These are phyloP conservation scores for Vitis hybrid DNA, from an alignment of 177 flowering plant genomes.

Conservation along the genomic window DNA sequence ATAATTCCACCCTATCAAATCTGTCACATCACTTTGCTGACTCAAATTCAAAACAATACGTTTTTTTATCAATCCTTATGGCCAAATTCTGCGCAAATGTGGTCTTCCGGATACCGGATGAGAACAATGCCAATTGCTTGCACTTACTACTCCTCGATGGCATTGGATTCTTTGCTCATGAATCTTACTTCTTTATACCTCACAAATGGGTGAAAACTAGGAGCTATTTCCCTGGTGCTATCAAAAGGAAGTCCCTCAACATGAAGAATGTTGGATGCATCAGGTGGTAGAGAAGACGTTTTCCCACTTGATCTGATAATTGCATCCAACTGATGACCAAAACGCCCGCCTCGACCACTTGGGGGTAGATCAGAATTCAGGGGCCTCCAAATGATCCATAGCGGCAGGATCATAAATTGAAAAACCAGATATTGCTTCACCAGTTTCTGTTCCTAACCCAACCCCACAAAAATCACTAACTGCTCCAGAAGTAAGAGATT, in stretches of 20 bases:
- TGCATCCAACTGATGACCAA: constrained; percentile 33
- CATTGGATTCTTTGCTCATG: constrained; percentile 55
- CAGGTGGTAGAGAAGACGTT: constrained; percentile 61
- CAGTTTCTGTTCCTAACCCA: constrained; percentile 38
- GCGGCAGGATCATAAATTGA: constrained; percentile 32
- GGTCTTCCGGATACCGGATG: no score
- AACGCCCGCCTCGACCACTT: constrained; percentile 42
- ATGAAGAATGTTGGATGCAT: constrained; percentile 65
- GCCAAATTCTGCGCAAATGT: no score
- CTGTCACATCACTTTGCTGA: no score
- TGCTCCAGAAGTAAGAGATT: constrained; percentile 47
- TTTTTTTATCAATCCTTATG: no score
- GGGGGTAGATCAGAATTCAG: constrained; percentile 13
- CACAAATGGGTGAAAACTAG: constrained; percentile 69
- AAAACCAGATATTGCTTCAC: constrained; percentile 38
- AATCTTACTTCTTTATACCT: constrained; percentile 69
- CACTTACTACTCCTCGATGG: no score
- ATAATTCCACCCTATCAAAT: no score
- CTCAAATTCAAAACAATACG: no score
- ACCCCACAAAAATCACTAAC: constrained; percentile 29
- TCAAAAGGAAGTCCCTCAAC: constrained; percentile 69
- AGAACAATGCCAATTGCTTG: no score
- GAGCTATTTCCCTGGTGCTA: constrained; percentile 62
- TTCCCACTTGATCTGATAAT: constrained; percentile 44
- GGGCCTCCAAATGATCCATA: constrained; percentile 30